phyloP scores from a whole-genome alignment of 139 green algal species.

The Chlorella sp. region DNA sequence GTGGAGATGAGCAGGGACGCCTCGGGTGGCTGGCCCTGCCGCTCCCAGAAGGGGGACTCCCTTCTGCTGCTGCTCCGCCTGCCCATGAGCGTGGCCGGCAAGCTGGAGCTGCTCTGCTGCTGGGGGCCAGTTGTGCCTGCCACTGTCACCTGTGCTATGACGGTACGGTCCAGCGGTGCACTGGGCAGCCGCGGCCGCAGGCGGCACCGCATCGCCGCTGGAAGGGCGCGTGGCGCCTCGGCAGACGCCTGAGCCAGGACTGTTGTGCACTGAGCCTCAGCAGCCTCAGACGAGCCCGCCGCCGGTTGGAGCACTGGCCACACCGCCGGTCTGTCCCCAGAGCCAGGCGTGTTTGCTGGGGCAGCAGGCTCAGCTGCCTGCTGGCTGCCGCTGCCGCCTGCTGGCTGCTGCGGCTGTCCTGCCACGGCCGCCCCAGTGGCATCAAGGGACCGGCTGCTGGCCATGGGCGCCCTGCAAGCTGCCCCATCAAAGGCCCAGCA shows the following conservation, averaged over 20 bases:
- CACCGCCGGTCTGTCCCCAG: neutral
- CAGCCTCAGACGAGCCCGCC: neutral
- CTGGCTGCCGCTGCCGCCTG: neutral
- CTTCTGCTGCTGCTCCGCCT: neutral
- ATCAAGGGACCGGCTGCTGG: neutral
- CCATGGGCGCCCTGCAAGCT: neutral
- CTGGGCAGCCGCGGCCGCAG: constrained; percentile 6
- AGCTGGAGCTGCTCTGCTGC: neutral
- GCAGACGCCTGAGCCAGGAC: too few species aligned
- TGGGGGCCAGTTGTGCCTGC: neutral
- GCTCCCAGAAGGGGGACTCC: neutral
- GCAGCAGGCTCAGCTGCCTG: neutral
- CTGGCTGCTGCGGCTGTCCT: neutral
- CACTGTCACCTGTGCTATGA: neutral
- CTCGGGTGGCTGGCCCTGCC: neutral
- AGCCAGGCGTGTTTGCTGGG: neutral
- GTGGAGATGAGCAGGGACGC: constrained; percentile 4
- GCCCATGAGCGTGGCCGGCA: neutral
- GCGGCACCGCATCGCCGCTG: neutral
- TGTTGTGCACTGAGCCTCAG: neutral
- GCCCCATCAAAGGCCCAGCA: constrained; percentile 4
- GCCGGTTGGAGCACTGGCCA: neutral
- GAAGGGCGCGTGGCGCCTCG: neutral
- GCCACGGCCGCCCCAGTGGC: neutral
- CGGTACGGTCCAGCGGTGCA: neutral